Evolutionary conservation across 2,329 filamentous ascomycete species (phyloP), one percentile per base, ranked within the genome.

Genomic region (Colletotrichum viniferum): DNA sequence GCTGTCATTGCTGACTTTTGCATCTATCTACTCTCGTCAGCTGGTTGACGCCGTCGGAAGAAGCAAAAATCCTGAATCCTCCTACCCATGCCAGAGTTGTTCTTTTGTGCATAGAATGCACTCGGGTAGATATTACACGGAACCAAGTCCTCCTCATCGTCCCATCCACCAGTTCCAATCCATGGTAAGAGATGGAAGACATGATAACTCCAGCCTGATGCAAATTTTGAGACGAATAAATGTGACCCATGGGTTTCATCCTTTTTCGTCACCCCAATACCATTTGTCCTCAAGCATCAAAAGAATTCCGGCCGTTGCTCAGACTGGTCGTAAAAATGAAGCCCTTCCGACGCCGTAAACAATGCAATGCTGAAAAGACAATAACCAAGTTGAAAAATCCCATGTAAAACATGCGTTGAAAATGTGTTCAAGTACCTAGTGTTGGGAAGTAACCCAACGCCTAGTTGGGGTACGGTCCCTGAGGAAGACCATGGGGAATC

Each of bases 391-490:
- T 30, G 24, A 52, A 48, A 55, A 21, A 52, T 21, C 12, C 34
- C 24, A 62, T n/a, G 30, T 21, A 24, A 38, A 58, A 8, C 34
- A 28, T 69, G 67, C 16, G 32, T 34, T 3, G 26, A 10, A 32
- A 7, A 61, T 34, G 62, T 65, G 30, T 61, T 26, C 58, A 30
- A 21, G 21, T 16, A 18, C 32, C 34, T 21, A 61, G n/a, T 55
- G 36, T 7, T 32, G 38, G 62, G n/a, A 52, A 34, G 36, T 26
- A n/a, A 65, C 71, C 74, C 16, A 61, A 77, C 78, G 77, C 77
- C 84, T 85, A 85, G 75, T 82, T 83, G 74, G 81, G 81, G 78
- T 82, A 85, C 26, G 81, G 81, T 63, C 83, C 83, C 60, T 84
- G 83, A 66, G 74, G 76, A 38, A 69, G 76, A 21, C 67, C 70